Evolutionary conservation across 805 yeast genomes (phyloP).

Genomic region (Cyberlindnera misumaiensis): DNA sequence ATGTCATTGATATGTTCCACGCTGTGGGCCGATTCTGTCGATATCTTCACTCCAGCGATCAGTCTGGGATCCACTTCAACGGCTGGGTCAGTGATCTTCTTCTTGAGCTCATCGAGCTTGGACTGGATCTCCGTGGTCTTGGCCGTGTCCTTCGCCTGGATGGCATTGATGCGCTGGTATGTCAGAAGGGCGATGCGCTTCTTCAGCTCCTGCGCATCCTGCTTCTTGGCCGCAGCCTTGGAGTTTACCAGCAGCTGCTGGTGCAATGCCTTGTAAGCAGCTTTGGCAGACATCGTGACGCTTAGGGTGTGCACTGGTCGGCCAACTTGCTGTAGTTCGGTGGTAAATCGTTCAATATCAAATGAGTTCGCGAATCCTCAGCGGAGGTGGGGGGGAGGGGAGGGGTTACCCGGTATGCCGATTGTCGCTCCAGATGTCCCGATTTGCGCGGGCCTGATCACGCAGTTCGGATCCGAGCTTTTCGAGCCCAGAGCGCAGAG

Average conservation of each 20-base stretch:
- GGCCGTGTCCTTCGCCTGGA: conserved; percentile 15
- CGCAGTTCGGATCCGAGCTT: not conserved
- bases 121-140: conserved; percentile 16
- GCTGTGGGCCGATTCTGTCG: conserved; percentile 15
- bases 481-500: not conserved
- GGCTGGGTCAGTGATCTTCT: conserved; percentile 12
- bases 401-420: not conserved
- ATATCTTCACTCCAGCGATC: conserved; percentile 10
- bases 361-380: too few relatives aligned
- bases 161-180: conserved; percentile 22
- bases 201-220: conserved; percentile 19
- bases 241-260: conserved; percentile 6
- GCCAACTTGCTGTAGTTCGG: too few relatives aligned
- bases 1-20: conserved; percentile 49
- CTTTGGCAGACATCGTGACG: conserved; percentile 14
- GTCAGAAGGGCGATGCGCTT: conserved; percentile 21
- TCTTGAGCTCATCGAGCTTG: conserved; percentile 14
- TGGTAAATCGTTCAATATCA: too few relatives aligned
- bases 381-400: too few relatives aligned
- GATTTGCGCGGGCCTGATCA: not conserved
- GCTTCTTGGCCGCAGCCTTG: conserved; percentile 19
- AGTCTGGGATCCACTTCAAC: conserved; percentile 11
- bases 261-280: conserved; percentile 12
- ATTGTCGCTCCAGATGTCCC: not conserved
- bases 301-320: conserved; percentile 3